A percentile compares a stretch with the other conserved stretches of the same genome.
Evolutionary conservation across 2,329 filamentous ascomycete genomes (phyloP).

Genomic region (Lojkania enalia): DNA sequence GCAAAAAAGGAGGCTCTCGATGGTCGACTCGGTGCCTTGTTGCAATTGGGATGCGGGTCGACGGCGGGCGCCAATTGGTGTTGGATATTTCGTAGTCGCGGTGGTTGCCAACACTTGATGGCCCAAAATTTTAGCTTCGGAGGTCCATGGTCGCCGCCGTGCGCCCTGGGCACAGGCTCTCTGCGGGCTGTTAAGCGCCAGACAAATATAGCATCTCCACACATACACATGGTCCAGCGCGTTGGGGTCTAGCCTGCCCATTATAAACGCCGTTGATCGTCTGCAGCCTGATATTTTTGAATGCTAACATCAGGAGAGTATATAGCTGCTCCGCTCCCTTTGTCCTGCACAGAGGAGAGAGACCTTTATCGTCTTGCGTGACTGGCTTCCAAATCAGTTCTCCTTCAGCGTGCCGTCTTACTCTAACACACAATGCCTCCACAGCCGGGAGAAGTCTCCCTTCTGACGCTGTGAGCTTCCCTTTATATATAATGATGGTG

Average conservation of each 20-base stretch:
- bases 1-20: too few species aligned
- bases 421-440: slow-evolving; percentile 49
- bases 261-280: slow-evolving; percentile 3
- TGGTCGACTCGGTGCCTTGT: background rate
- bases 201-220: too few species aligned
- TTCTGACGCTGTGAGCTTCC: slow-evolving; percentile 51
- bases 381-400: slow-evolving; percentile 22
- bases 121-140: slow-evolving; percentile 7
- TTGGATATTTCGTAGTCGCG: slow-evolving; percentile 2
- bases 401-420: slow-evolving; percentile 15
- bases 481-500: background rate
- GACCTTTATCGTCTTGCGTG: background rate
- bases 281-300: slow-evolving; percentile 7
- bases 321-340: background rate
- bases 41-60: slow-evolving; percentile 13
- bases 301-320: background rate
- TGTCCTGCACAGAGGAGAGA: background rate
- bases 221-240: too few species aligned
- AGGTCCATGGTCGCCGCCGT: too few species aligned
- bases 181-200: too few species aligned
- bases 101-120: slow-evolving; percentile 1
- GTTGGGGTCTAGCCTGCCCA: slow-evolving; percentile 21
- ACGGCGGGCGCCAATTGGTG: slow-evolving; percentile 26
- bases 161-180: too few species aligned
- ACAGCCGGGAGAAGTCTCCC: slow-evolving; percentile 51